Base-by-base conservation (phyloP, 1,139 yeast species). In the Meyerozyma athensensis region DNA sequence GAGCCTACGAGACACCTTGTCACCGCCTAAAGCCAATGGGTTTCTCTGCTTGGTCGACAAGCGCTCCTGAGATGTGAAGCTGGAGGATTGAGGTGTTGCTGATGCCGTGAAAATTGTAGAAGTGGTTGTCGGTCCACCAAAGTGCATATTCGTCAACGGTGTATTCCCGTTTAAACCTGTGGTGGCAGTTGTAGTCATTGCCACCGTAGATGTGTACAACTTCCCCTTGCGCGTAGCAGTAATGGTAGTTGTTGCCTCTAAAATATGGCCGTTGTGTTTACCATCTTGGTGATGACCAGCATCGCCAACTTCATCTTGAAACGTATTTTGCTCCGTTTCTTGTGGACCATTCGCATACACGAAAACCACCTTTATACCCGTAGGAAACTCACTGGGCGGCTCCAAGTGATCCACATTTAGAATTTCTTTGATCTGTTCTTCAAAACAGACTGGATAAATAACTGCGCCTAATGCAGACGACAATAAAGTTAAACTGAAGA, bases 21-120 rank as follows among this genome's bases (percentile, higher is more conserved):
- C 41, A 13, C 48, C 33, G 10, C 46, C 43, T 4, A 56, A 53
- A 33, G 52, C 43, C 38, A 53, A 39, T 30, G 61, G 61, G 28
- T 52, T 43, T 4, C 28, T 33, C 13, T 48, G 35, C 4, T 43
- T 41, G 4, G 47, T 41, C 19, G 43, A 35, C 13, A 54, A 38
- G 9, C 49, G 42, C 12, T 46, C 37, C 12, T 42, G 35, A 1
- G 52, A 41, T 24, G 54, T 55, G 10, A 42, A 36, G 9, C 38
- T 24, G 13, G 41, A 33, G 17, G 46, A 36, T n/a, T 40, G 34
- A 16, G 40, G 44, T 5, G 44, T 19, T 2, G 41, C 33, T 3
- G 56, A 39, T 10, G 54, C 46, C 10, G 47, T 39, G 37, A 40
- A 51, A n/a, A 52, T 18, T 10, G 49, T 41, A 18, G 54, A 44